Evolutionary conservation across 495 filamentous ascomycete species (phyloP).

Genomic region (Xylaria bambusicola): DNA sequence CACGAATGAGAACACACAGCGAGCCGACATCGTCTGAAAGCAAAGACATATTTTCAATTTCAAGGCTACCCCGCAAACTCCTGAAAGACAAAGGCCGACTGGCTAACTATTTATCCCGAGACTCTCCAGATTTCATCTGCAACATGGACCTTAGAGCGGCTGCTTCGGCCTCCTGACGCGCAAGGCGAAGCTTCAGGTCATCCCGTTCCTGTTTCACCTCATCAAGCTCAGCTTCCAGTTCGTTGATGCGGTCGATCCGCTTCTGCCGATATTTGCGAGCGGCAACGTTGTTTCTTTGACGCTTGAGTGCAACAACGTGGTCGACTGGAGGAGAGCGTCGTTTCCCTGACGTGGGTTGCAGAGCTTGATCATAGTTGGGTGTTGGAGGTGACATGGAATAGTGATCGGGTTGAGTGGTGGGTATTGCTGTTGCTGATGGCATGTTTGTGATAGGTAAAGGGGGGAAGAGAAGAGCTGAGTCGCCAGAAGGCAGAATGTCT

Average conservation of each 20-base stretch:
- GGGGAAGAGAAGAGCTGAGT: conserved; percentile 26
- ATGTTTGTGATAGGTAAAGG: conserved; percentile 17
- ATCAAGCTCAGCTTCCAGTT: conserved; percentile 62
- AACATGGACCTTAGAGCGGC: conserved; percentile 47
- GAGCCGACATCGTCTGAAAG: conserved; percentile 52
- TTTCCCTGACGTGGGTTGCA: conserved; percentile 10
- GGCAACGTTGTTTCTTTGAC: conserved; percentile 67
- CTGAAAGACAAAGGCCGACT: conserved; percentile 10
- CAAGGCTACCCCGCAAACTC: conserved; percentile 21
- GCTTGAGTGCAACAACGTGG: conserved; percentile 46
- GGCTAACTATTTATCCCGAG: conserved; percentile 24
- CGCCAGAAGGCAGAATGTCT: conserved; percentile 23
- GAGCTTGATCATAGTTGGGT: conserved; percentile 20
- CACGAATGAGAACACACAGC: conserved; percentile 29
- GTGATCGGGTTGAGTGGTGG: conserved; percentile 13
- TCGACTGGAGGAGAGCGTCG: conserved; percentile 29
- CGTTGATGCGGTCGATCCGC: conserved; percentile 64
- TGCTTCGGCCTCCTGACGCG: conserved; percentile 64
- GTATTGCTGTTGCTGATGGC: conserved; percentile 18
- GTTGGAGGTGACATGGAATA: conserved; percentile 22
- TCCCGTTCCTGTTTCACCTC: conserved; percentile 62
- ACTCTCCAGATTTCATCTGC: conserved; percentile 34
- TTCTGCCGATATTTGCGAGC: conserved; percentile 73
- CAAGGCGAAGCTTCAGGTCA: conserved; percentile 63
- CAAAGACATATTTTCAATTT: conserved; percentile 20